Evolutionary conservation across 2,329 filamentous ascomycete species (phyloP).

Genomic region (Penicillium hordei): DNA sequence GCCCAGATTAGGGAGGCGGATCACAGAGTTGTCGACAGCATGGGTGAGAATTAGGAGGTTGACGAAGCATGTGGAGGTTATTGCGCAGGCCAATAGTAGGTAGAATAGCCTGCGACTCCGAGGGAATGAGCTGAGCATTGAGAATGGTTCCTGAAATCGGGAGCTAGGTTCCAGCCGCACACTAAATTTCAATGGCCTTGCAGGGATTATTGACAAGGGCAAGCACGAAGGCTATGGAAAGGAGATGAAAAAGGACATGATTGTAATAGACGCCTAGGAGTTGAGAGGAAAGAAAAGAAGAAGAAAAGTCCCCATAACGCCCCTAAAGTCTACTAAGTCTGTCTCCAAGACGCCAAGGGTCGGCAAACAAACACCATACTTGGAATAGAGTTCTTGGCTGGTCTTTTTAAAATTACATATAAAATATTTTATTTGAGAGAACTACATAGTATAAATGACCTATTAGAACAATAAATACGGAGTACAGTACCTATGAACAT

Average conservation of each 20-base stretch:
- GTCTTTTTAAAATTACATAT: not conserved
- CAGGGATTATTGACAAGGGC: not conserved
- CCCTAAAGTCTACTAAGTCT: not conserved
- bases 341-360: not conserved
- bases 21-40: slow-evolving; percentile 8
- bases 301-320: not conserved
- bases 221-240: not conserved
- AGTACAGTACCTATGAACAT: no score
- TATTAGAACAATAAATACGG: not conserved
- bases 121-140: slow-evolving; percentile 9
- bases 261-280: not conserved
- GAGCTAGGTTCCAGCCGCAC: not conserved
- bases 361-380: not conserved
- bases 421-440: not conserved
- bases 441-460: not conserved
- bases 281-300: not conserved
- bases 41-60: slow-evolving; percentile 16
- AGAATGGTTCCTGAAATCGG: not conserved
- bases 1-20: slow-evolving; percentile 7
- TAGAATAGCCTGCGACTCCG: slow-evolving; percentile 17
- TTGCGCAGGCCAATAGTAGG: slow-evolving; percentile 14
- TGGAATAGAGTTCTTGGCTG: not conserved
- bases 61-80: slow-evolving; percentile 11
- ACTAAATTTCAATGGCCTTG: not conserved
- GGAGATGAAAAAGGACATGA: not conserved